phyloP scores from a whole-genome alignment of 352 stramenopile species.

The Phytophthora podocarpi region DNA sequence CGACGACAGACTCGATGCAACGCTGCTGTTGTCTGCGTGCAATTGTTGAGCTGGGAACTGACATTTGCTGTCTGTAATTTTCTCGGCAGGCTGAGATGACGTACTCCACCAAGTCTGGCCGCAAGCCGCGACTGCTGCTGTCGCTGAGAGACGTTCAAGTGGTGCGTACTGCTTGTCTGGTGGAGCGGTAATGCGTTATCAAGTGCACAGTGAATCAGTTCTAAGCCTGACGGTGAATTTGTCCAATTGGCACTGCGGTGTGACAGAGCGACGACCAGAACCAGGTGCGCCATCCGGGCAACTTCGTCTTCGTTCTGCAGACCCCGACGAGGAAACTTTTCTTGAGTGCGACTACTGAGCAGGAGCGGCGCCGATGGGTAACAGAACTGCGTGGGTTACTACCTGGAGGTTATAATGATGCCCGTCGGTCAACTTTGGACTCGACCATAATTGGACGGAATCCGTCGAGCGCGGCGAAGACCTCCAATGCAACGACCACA shows the following conservation, averaged over 20 bases:
- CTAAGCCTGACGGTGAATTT: neutral
- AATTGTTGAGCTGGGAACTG: neutral
- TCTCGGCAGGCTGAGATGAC: slow-evolving; percentile 60
- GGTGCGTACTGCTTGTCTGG: slow-evolving; percentile 38
- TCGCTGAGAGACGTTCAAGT: slow-evolving; percentile 62
- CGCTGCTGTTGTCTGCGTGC: neutral
- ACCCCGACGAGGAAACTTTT: slow-evolving; percentile 55
- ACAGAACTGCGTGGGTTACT: slow-evolving; percentile 55
- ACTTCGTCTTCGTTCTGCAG: slow-evolving; percentile 82
- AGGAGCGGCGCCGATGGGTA: slow-evolving; percentile 73
- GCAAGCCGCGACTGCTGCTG: slow-evolving; percentile 59
- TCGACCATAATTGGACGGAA: slow-evolving; percentile 43
- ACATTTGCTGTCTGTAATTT: neutral
- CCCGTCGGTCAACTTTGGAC: slow-evolving; percentile 19
- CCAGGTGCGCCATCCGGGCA: slow-evolving; percentile 66
- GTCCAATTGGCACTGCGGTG: neutral
- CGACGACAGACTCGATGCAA: too few species aligned
- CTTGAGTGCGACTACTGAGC: slow-evolving; percentile 78
- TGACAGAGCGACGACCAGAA: slow-evolving; percentile 86
- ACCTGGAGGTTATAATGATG: slow-evolving; percentile 20
- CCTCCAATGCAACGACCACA: slow-evolving; percentile 15
- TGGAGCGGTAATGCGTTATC: neutral
- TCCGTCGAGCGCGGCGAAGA: slow-evolving; percentile 46
- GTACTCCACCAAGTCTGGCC: slow-evolving; percentile 87
- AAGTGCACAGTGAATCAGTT: neutral